Conservation (phyloP, 2,329 filamentous ascomycete genomes). For the Fusarium tanahbumbuense region DNA sequence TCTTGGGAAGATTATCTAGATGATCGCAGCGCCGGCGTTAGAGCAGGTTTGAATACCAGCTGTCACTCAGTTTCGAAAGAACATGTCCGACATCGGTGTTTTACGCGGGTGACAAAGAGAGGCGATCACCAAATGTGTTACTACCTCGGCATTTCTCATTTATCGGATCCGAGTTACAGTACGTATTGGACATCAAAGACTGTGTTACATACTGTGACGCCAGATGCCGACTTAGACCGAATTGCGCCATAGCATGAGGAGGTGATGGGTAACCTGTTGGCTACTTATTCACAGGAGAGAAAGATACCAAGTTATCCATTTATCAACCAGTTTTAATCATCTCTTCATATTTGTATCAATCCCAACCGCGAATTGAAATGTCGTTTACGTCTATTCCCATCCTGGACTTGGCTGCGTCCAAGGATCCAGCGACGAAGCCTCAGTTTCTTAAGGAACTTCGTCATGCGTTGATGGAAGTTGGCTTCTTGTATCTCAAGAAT, state of each 20-base stretch:
- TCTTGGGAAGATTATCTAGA: slow-evolving; percentile 15
- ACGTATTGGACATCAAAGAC: neutral
- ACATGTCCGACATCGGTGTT: slow-evolving; percentile 29
- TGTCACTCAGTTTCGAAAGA: slow-evolving; percentile 13
- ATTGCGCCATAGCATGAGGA: slow-evolving; percentile 52
- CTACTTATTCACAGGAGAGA: slow-evolving; percentile 21
- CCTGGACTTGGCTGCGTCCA: slow-evolving; percentile 77
- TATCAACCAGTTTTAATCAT: slow-evolving; percentile 24
- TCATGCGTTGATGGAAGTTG: slow-evolving; percentile 84
- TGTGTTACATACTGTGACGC: neutral
- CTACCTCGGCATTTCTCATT: slow-evolving; percentile 29
- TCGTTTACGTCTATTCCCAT: slow-evolving; percentile 82
- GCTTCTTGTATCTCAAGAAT: slow-evolving; percentile 87
- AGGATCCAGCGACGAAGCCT: slow-evolving; percentile 73
- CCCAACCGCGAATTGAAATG: slow-evolving; percentile 54
- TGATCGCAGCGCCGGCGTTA: slow-evolving; percentile 33
- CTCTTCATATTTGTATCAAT: neutral
- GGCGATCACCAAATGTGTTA: slow-evolving; percentile 35
- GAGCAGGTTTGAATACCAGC: slow-evolving; percentile 29
- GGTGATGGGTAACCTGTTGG: slow-evolving; percentile 37
- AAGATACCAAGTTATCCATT: slow-evolving; percentile 41
- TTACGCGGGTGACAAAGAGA: slow-evolving; percentile 9
- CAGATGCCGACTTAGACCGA: slow-evolving; percentile 39
- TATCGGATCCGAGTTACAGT: slow-evolving; percentile 25
- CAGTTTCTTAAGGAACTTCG: slow-evolving; percentile 77